phyloP scores from a whole-genome alignment of 1,284 basidiomycete species.

The Boletus smithii region DNA sequence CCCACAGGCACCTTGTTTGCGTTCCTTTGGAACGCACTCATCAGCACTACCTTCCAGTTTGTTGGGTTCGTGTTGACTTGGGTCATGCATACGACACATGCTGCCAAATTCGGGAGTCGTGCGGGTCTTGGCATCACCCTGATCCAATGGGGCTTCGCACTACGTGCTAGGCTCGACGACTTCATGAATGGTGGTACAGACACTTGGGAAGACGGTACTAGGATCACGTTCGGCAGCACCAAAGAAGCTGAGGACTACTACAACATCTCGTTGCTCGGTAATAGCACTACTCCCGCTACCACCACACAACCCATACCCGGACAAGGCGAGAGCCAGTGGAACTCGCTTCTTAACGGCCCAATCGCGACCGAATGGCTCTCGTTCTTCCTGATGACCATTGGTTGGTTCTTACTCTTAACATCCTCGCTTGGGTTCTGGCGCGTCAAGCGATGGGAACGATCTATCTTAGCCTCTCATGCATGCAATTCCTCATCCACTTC shows the following conservation, averaged over 20 bases:
- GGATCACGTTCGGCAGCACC: slow-evolving; percentile 41
- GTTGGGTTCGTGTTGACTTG: slow-evolving; percentile 95
- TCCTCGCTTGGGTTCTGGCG: slow-evolving; percentile 89
- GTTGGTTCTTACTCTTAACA: slow-evolving; percentile 91
- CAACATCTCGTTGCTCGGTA: slow-evolving; percentile 15
- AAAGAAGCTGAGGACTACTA: slow-evolving; percentile 50
- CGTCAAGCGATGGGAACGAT: slow-evolving; percentile 83
- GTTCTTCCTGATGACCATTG: slow-evolving; percentile 91
- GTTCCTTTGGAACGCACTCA: slow-evolving; percentile 90
- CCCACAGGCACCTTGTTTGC: slow-evolving; percentile 81
- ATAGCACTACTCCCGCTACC: slow-evolving; percentile 13
- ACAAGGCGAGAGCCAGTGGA: slow-evolving; percentile 21
- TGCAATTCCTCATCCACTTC: slow-evolving; percentile 27
- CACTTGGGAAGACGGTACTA: slow-evolving; percentile 25
- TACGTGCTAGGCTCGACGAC: slow-evolving; percentile 49
- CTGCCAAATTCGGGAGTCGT: slow-evolving; percentile 90
- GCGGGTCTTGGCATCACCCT: slow-evolving; percentile 94
- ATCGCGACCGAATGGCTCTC: slow-evolving; percentile 84
- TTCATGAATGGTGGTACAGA: slow-evolving; percentile 29
- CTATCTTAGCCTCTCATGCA: slow-evolving; percentile 54
- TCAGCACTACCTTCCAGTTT: slow-evolving; percentile 96
- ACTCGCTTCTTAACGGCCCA: slow-evolving; percentile 43
- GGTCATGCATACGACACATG: slow-evolving; percentile 91
- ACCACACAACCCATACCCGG: slow-evolving; percentile 11
- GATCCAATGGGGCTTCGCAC: slow-evolving; percentile 91